phyloP scores from a whole-genome alignment of 352 stramenopile species.

The Globisporangium radiosum region DNA sequence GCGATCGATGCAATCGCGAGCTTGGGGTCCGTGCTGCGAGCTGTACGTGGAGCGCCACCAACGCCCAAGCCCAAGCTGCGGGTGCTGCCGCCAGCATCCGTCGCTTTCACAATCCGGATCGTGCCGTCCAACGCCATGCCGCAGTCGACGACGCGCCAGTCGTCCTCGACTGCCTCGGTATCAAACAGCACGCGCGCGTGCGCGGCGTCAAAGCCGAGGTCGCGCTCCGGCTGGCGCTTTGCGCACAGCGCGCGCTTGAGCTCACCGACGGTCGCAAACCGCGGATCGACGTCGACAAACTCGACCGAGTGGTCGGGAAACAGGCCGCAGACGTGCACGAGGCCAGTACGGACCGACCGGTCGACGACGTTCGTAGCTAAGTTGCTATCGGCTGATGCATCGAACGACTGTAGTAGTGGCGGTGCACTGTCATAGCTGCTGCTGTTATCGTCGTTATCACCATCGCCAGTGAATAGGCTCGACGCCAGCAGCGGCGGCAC shows the following conservation, averaged over 20 bases:
- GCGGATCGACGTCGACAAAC: slow-evolving; percentile 73
- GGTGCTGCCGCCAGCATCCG: slow-evolving; percentile 3
- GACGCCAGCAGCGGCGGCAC: slow-evolving; percentile 4
- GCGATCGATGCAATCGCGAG: slow-evolving; percentile 71
- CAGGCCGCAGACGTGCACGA: slow-evolving; percentile 76
- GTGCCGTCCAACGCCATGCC: slow-evolving; percentile 61
- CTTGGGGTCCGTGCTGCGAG: slow-evolving; percentile 23
- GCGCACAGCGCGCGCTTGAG: slow-evolving; percentile 58
- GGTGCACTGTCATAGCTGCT: too few species aligned
- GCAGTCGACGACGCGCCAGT: slow-evolving; percentile 80
- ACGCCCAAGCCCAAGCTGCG: slow-evolving; percentile 1
- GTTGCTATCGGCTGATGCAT: too few species aligned
- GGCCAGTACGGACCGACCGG: slow-evolving; percentile 38
- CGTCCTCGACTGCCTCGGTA: slow-evolving; percentile 63
- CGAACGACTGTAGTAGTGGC: too few species aligned
- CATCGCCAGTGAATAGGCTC: neutral
- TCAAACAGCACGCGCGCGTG: slow-evolving; percentile 74
- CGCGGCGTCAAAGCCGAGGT: slow-evolving; percentile 33
- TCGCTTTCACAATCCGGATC: slow-evolving; percentile 58
- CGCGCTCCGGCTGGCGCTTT: slow-evolving; percentile 33
- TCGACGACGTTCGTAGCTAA: slow-evolving; percentile 24
- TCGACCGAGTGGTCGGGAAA: slow-evolving; percentile 80
- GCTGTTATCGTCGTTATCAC: too few species aligned
- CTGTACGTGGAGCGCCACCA: too few species aligned
- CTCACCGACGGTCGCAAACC: slow-evolving; percentile 62